Percentiles rank a stretch among this genome's conserved stretches.
Conservation (phyloP, 768 basidiomycete species). For the Phaeotremella skinneri region DNA sequence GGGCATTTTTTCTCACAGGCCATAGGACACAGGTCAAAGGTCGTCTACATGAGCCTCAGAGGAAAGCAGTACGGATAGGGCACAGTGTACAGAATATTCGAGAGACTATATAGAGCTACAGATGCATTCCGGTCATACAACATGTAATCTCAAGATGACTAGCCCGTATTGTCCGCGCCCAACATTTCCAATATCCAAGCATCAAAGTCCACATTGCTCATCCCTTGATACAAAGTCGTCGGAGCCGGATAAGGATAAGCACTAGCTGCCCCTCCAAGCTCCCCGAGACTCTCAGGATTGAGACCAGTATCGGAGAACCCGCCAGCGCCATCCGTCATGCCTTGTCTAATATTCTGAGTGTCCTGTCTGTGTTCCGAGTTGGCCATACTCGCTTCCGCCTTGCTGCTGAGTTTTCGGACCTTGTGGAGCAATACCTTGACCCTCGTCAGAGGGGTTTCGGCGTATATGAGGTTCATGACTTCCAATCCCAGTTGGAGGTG, state of each 20-base stretch:
- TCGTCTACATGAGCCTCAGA: background rate
- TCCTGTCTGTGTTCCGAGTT: background rate
- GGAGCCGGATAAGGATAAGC: too few species aligned
- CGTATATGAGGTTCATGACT: background rate
- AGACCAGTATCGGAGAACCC: too few species aligned
- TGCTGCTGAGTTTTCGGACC: background rate
- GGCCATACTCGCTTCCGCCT: background rate
- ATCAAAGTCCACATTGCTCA: constrained; percentile 1
- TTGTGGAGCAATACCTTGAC: constrained; percentile 1
- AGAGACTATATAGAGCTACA: too few species aligned
- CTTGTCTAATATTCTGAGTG: too few species aligned
- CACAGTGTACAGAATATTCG: too few species aligned
- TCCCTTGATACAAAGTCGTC: background rate
- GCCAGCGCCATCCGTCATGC: too few species aligned
- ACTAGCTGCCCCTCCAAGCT: too few species aligned
- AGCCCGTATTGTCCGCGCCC: background rate
- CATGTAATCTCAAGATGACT: too few species aligned
- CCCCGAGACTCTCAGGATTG: too few species aligned
- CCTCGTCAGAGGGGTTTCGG: background rate
- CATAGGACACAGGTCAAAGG: background rate
- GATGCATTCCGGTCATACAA: too few species aligned
- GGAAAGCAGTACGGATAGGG: too few species aligned
- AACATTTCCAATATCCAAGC: background rate
- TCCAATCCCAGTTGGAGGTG: background rate
- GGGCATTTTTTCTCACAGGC: background rate